These are phyloP conservation scores for Tylopilus cervinicoccineus DNA, from an alignment of 768 basidiomycete species.

Conservation along the genomic window DNA sequence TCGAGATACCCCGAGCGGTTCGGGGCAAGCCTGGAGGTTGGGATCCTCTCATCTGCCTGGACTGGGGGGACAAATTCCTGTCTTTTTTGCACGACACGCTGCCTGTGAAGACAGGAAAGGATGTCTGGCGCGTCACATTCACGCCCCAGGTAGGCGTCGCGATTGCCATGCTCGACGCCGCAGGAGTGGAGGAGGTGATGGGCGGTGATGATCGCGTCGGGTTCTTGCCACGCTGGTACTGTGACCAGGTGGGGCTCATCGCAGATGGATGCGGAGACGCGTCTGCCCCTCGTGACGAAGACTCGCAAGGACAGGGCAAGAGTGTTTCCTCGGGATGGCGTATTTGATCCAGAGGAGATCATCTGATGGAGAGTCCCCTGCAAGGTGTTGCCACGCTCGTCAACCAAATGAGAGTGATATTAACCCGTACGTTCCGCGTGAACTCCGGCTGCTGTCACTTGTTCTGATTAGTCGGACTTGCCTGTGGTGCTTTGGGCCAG, in stretches of 20 bases:
- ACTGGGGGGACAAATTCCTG: constrained; percentile 68
- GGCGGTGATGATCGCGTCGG: constrained; percentile 72
- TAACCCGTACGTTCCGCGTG: constrained; percentile 25
- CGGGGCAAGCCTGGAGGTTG: constrained; percentile 72
- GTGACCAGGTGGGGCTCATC: constrained; percentile 25
- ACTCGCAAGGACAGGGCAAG: constrained; percentile 1
- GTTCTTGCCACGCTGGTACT: constrained; percentile 77
- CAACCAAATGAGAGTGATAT: constrained; percentile 8
- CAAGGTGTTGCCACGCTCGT: constrained; percentile 11
- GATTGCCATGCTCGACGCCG: constrained; percentile 44
- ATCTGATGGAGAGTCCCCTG: constrained; percentile 17
- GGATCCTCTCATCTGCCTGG: constrained; percentile 71
- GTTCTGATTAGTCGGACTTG: constrained; percentile 26
- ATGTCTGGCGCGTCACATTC: constrained; percentile 73
- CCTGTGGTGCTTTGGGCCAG: constrained; percentile 17
- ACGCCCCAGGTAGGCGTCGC: constrained; percentile 54
- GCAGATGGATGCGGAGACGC: constrained; percentile 2
- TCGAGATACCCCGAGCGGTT: constrained; percentile 73
- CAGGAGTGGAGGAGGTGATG: constrained; percentile 52
- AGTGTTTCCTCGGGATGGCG: constrained; percentile 19
- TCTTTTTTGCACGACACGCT: constrained; percentile 44
- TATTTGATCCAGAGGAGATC: constrained; percentile 19
- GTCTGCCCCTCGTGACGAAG: constrained; percentile 8
- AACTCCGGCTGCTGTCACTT: constrained; percentile 15
- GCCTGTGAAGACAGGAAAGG: constrained; percentile 21